Percentiles rank a stretch among this genome's conserved stretches.
Conservation (phyloP, 108 stramenopile genomes). For the Bacterosira constricta region DNA sequence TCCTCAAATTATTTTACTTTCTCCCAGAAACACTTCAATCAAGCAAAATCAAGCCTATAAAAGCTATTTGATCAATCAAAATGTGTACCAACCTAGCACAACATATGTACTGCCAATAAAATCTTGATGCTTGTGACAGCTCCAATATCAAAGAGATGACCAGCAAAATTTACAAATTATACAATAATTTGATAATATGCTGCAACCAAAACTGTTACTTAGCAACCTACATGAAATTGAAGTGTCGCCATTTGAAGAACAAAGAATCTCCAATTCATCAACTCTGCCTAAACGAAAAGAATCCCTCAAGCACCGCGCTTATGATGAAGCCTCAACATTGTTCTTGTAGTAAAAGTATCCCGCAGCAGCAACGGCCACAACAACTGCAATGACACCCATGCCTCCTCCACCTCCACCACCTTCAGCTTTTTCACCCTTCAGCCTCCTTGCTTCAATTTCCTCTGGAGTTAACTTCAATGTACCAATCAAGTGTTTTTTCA, state of each 20-base stretch:
- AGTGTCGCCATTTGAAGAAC: neutral
- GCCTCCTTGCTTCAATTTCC: conserved; percentile 70
- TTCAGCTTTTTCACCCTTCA: conserved; percentile 57
- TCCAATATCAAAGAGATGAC: too few species aligned
- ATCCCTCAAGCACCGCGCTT: neutral
- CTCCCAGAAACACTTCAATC: too few species aligned
- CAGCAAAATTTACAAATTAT: too few species aligned
- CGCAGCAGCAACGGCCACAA: conserved; percentile 32
- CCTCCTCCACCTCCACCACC: conserved; percentile 28
- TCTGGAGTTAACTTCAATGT: conserved; percentile 72
- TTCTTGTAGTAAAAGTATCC: conserved; percentile 47
- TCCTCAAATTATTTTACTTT: too few species aligned
- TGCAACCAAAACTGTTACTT: neutral
- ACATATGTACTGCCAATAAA: too few species aligned
- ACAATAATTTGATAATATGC: too few species aligned
- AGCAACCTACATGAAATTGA: neutral
- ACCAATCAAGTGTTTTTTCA: conserved; percentile 83
- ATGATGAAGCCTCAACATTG: neutral
- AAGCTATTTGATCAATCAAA: too few species aligned
- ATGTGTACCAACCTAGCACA: too few species aligned
- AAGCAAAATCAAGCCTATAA: too few species aligned
- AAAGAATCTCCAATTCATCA: too few species aligned
- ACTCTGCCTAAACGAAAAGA: neutral
- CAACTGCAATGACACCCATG: conserved; percentile 22
- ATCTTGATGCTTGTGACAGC: too few species aligned